Base-by-base conservation (phyloP, 331 rosid species). In the Acacia pycnantha region DNA sequence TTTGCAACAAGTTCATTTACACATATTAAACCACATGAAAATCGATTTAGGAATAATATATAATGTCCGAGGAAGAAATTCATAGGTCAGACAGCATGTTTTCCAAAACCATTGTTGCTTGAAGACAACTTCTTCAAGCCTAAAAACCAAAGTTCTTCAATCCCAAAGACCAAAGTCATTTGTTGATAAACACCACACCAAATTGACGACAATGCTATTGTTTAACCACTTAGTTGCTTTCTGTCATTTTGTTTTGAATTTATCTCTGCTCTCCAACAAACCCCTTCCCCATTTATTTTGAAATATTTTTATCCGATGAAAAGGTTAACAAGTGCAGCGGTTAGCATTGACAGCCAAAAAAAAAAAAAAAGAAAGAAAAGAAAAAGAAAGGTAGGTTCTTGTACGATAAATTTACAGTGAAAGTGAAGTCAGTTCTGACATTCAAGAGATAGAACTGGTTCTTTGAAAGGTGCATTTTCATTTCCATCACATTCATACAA, bases 281-380 rank as follows among this genome's bases (percentile, higher is more conserved):
- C 50, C 27, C 56, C 58, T 9, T 33, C 59, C 16, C 14, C 18
- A 24, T 48, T 64, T 22, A 16, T 33, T 31, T 37, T 37, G 44
- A 31, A 26, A 43, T 62, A 53, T 83, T 33, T 27, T 50, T 26
- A 27, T 54, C 70, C 44, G 62, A 76, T 95, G 74, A 37, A 95
- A 79, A 88, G 86, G 82, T 82, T 90, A 85, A 86, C 73, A 61
- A 87, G 71, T 80, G 90, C 89, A 21, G 89, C 84, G 80, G 74
- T 83, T 43, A 86, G 83, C 88, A 79, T 86, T 46, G 89, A 87
- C 76, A 86, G 62, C 90, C 87, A 86, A 79, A 87, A 90, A 6
- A 75, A 11, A 43, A 43, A 43, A 3, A 5, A 4, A 35, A 6
- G 4, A 33, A 37, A 37, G 1, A 37, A 6, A 37, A 5, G 1